Percentiles rank a stretch among this genome's conserved stretches.
Conservation (phyloP, 257 asterid genomes). For the Lycium ferocissimum region DNA sequence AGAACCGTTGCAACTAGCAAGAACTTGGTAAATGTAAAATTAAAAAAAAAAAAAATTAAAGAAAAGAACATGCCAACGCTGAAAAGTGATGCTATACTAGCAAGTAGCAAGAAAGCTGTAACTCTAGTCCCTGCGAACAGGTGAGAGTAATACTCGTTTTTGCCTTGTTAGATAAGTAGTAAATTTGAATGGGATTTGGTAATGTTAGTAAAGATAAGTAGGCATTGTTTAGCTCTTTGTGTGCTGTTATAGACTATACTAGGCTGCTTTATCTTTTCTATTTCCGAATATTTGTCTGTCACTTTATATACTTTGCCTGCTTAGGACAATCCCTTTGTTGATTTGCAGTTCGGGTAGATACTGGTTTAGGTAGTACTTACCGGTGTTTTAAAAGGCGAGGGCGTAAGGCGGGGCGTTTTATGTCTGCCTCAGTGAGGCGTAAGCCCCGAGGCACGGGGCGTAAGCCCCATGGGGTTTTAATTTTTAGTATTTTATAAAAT, state of each 20-base stretch:
- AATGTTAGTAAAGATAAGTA: too few species aligned
- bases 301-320: neutral
- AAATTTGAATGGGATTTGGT: too few species aligned
- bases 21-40: neutral
- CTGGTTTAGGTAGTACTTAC: too few species aligned
- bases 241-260: neutral
- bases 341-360: too few species aligned
- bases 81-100: neutral
- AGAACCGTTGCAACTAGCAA: neutral
- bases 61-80: neutral
- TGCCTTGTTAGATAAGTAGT: neutral
- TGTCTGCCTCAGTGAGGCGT: too few species aligned
- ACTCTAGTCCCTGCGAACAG: slow-evolving; percentile 4
- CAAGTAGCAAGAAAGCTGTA: neutral
- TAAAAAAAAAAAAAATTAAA: neutral
- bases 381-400: too few species aligned
- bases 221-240: neutral
- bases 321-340: neutral
- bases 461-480: too few species aligned
- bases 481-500: too few species aligned
- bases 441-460: too few species aligned
- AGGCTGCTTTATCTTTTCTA: neutral
- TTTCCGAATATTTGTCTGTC: neutral
- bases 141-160: neutral
- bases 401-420: too few species aligned